Evolutionary conservation across 352 stramenopile species (phyloP).

Genomic region (Phytophthora sojae): DNA sequence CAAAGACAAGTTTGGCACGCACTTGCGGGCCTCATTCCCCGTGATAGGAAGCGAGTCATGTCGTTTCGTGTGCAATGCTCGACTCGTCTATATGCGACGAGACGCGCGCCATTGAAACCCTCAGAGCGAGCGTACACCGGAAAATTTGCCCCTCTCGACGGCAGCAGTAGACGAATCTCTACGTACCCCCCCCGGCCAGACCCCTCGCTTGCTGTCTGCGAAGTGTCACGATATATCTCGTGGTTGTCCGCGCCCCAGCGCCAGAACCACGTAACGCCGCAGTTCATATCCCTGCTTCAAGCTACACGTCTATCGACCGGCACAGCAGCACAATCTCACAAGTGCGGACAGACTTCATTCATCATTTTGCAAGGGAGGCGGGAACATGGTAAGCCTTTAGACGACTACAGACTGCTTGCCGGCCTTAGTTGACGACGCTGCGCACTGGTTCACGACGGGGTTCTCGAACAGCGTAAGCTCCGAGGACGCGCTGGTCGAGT

Average conservation of each 20-base stretch:
- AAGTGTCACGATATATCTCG: constrained; percentile 5
- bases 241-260: not conserved
- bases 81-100: constrained; percentile 34
- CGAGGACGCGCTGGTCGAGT: constrained; percentile 42
- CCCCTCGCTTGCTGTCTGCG: constrained; percentile 11
- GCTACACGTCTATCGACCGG: not conserved
- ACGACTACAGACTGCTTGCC: not conserved
- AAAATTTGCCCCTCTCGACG: not conserved
- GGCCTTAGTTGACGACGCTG: constrained; percentile 23
- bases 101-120: not conserved
- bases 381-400: not conserved
- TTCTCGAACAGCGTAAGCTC: constrained; percentile 56
- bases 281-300: not conserved
- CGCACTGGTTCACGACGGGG: constrained; percentile 53
- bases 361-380: not conserved
- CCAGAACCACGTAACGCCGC: not conserved
- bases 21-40: constrained; percentile 12
- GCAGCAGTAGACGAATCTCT: constrained; percentile 15
- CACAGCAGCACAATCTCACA: not conserved
- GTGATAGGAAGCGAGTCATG: constrained; percentile 12
- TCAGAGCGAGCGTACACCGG: constrained; percentile 11
- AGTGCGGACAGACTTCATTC: not conserved
- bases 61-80: constrained; percentile 18
- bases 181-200: not conserved
- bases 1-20: constrained; percentile 25